A percentile compares a stretch with the other conserved stretches of the same genome.
These are phyloP conservation scores for Dendrobium chrysotoxum DNA, from an alignment of 106 monocot genomes.

Conservation along the genomic window DNA sequence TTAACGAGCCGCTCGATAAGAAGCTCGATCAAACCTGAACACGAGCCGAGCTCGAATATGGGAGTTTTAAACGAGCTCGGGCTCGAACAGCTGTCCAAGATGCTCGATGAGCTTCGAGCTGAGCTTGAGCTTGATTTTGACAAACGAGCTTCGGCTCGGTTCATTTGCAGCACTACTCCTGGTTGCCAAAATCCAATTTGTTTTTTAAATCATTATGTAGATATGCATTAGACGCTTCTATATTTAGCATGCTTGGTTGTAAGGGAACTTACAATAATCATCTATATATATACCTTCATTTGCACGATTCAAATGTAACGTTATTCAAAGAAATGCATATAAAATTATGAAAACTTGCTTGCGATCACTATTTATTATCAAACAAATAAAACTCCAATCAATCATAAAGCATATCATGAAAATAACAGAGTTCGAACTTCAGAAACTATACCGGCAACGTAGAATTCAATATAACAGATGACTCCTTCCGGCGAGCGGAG, in stretches of 20 bases:
- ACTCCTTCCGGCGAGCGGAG: not conserved
- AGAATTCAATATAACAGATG: not conserved
- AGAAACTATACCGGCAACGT: not conserved
- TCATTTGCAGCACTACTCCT: too few relatives aligned
- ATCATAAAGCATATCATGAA: not conserved
- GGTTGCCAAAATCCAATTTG: not conserved
- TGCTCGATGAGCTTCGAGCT: too few relatives aligned
- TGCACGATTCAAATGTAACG: not conserved
- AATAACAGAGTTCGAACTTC: not conserved
- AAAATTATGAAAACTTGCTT: not conserved
- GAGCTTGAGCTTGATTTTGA: too few relatives aligned
- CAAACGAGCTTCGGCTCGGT: too few relatives aligned
- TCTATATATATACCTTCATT: not conserved
- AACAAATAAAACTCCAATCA: not conserved
- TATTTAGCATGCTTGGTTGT: not conserved
- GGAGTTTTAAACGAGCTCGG: too few relatives aligned
- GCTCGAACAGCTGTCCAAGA: too few relatives aligned
- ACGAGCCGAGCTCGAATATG: too few relatives aligned
- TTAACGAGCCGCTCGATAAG: too few relatives aligned
- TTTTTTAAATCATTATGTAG: not conserved
- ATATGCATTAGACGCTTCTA: not conserved
- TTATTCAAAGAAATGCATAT: not conserved
- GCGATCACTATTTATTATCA: not conserved
- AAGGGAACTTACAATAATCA: not conserved
- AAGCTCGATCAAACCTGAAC: too few relatives aligned